Evolutionary conservation across 495 filamentous ascomycete genomes (phyloP), one percentile per base, ranked within the genome.

Genomic region (Podospora pseudocomata): DNA sequence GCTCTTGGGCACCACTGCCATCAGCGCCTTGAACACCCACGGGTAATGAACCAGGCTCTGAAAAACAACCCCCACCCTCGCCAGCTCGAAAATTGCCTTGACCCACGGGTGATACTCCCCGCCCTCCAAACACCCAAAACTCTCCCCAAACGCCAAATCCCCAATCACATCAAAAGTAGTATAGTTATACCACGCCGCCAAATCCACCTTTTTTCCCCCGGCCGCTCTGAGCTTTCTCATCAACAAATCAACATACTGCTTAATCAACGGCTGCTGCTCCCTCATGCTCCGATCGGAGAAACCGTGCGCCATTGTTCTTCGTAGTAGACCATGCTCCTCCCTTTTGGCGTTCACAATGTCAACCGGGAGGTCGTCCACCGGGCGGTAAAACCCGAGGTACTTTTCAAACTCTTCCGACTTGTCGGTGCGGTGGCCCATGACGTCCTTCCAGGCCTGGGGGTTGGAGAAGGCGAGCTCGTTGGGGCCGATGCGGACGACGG

Each of bases 151-250:
- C 16, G 82, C 81, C 34, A 90, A 75, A 69, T 89, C 86, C 2
- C 86, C 86, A 69, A 87, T 86, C 23, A 88, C 76, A 71, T 89
- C 88, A 70, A 89, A 89, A 18, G 86, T 87, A 1, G 82, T 83
- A 69, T 74, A 89, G 62, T 86, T 88, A 64, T 83, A 86, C 87
- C 86, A 88, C 49, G 81, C 74, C 4, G 73, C 73, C 54, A 89
- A 73, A 60, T 85, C 78, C 0, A 87, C 72, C 5, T 72, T 23
- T 26, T 63, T 67, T 2, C 77, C 78, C n/a, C 27, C 63, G 3
- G 65, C 62, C n/a, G 68, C 23, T 61, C 78, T 71, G 67, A 90
- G 60, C 53, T 78, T 72, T 44, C 65, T 44, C 1, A 88, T 75
- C 9, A 88, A 68, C 27, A 84, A 66, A 69, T 87, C 79, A 16